Evolutionary conservation across 148 eudicot species (phyloP), one percentile per base, ranked within the genome.

Genomic region (Rhododendron griersonianum): DNA sequence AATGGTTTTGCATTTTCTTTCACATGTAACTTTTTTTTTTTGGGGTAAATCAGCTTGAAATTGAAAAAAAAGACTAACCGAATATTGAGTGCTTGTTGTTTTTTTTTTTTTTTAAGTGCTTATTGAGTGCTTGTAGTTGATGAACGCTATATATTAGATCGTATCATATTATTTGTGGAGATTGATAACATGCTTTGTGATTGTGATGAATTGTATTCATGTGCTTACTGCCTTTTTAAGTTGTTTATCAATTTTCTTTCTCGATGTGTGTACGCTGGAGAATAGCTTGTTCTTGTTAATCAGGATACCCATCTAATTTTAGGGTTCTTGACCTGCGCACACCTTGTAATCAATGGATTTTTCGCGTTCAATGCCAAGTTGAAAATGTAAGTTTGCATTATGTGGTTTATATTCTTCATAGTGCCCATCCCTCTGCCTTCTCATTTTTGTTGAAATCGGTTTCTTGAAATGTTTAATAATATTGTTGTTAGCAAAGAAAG

Each of bases 271-370:
- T 93, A 96, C 97, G 94, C 90, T 77, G 99, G 99, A 61, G 94
- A 95, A 87, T 93, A 92, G 83, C 90, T 94, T 71, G 98, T 94
- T 69, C 95, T 94, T 53, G 99, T 96, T 37, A 93, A 92, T 87
- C 97, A 96, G 90, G 98, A 95, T 84, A 96, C 96, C 5, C 98
- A 98, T 30, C 89, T 96, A 87, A 93, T 90, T 87, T 80, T 90
- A 93, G 98, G 88, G 91, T 92, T 78, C 91, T 96, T 83, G 99
- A 96, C 80, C 21, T 96, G 83, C 93, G 99, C 80, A 96, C 99
- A 59, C 96, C 95, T 86, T 95, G 98, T 35, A 96, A 95, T 84
- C 92, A 94, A 81, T 95, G 92, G 78, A 96, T 96, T 59, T 94
- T 93, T 81, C 96, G 92, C 15, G 25, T 96, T 75, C 92, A 92